phyloP scores from a whole-genome alignment of 169 alveolate species.

The Plasmodium berghei region DNA sequence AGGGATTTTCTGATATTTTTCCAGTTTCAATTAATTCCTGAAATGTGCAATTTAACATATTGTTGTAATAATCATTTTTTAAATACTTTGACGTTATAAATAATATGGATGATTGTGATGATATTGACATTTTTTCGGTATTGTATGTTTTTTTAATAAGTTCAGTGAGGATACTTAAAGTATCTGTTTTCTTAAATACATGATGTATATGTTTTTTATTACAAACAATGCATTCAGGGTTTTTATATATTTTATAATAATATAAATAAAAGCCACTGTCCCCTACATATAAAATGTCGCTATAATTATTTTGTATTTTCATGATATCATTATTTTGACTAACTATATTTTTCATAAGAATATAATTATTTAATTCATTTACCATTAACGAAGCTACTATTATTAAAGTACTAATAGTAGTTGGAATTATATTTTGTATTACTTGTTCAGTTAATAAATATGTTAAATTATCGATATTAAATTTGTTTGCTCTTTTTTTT shows the following conservation, averaged over 20 bases:
- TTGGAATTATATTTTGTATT: constrained; percentile 33
- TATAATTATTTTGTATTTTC: not conserved
- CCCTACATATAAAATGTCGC: constrained; percentile 56
- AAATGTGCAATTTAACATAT: constrained; percentile 9
- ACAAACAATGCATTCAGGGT: constrained; percentile 25
- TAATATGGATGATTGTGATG: constrained; percentile 25
- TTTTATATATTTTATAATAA: constrained; percentile 32
- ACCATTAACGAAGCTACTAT: constrained; percentile 29
- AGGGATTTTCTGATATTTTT: constrained; percentile 6
- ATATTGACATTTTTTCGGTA: constrained; percentile 12
- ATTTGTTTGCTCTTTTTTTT: constrained; percentile 31
- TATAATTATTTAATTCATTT: not conserved
- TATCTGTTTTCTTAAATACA: constrained; percentile 3
- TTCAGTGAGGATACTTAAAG: constrained; percentile 6
- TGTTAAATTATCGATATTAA: constrained; percentile 21
- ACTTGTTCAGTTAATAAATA: constrained; percentile 46
- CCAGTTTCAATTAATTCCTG: constrained; percentile 30
- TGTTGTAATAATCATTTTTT: constrained; percentile 6
- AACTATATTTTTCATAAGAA: not conserved
- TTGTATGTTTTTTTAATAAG: constrained; percentile 2
- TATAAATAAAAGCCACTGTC: constrained; percentile 41
- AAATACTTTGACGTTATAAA: constrained; percentile 12
- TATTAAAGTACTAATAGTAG: constrained; percentile 40
- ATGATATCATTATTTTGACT: not conserved
- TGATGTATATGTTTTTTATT: constrained; percentile 22